Conservation (phyloP, 768 basidiomycete species). For the Boletus subcaerulescens region DNA sequence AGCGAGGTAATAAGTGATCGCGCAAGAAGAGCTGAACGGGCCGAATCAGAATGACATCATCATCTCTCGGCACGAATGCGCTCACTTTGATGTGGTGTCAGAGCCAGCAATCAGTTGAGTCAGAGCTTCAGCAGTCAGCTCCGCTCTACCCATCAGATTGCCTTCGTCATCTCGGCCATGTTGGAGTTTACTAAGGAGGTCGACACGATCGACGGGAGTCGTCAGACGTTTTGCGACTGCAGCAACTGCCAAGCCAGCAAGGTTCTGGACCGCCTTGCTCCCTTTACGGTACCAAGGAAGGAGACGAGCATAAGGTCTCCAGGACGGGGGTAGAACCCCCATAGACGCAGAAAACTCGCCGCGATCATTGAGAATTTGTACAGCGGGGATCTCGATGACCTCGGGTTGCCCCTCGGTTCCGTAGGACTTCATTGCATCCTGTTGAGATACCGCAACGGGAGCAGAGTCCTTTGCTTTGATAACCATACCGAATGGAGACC, state of each 20-base stretch:
- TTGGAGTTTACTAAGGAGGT: constrained; percentile 80
- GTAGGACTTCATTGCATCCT: constrained; percentile 54
- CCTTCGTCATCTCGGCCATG: constrained; percentile 74
- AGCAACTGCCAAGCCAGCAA: constrained; percentile 78
- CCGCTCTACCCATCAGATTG: constrained; percentile 73
- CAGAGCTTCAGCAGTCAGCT: constrained; percentile 85
- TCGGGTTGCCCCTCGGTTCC: constrained; percentile 46
- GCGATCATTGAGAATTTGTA: constrained; percentile 82
- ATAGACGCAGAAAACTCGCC: constrained; percentile 85
- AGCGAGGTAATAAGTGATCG: constrained; percentile 83
- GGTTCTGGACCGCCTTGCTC: constrained; percentile 57
- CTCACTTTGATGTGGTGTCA: constrained; percentile 91
- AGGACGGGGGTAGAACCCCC: constrained; percentile 70
- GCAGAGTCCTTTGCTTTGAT: constrained; percentile 69
- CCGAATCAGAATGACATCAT: neutral
- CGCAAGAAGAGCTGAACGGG: constrained; percentile 72
- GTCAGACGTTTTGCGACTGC: constrained; percentile 76
- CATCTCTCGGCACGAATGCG: neutral
- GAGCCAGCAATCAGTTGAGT: constrained; percentile 87
- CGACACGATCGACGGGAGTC: constrained; percentile 67
- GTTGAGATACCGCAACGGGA: constrained; percentile 56
- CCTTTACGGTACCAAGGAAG: constrained; percentile 80
- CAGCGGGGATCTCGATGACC: constrained; percentile 68
- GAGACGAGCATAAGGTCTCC: constrained; percentile 61
- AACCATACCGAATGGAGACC: constrained; percentile 88